Conservation (phyloP, 768 basidiomycete genomes). For the Trametes sanguinea region DNA sequence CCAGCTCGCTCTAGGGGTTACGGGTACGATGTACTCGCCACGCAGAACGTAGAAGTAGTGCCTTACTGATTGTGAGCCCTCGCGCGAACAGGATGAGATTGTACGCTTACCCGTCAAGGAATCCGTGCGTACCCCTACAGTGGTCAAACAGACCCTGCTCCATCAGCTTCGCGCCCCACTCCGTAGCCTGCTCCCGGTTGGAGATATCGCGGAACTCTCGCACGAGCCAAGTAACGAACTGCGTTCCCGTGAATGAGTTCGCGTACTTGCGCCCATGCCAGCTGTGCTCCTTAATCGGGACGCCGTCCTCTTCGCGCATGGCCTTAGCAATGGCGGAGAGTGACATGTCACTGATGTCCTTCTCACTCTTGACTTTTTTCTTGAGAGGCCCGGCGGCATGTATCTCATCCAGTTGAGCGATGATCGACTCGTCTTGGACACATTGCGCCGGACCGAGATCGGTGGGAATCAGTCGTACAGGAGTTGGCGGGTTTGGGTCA, state of each 20-base stretch:
- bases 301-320: conserved; percentile 84
- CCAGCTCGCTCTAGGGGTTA: conserved; percentile 70
- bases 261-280: conserved; percentile 79
- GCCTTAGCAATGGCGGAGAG: conserved; percentile 69
- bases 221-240: conserved; percentile 91
- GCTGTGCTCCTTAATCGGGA: conserved; percentile 79
- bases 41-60: conserved; percentile 89
- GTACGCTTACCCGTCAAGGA: conserved; percentile 76
- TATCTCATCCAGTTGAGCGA: conserved; percentile 80
- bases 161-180: conserved; percentile 75
- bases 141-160: conserved; percentile 89
- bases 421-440: conserved; percentile 75
- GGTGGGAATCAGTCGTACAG: conserved; percentile 79
- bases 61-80: conserved; percentile 39
- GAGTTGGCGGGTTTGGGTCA: conserved; percentile 49
- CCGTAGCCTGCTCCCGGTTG: conserved; percentile 74
- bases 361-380: conserved; percentile 81
- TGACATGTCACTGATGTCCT: conserved; percentile 68
- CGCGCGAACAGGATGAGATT: background rate
- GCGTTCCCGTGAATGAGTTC: conserved; percentile 86
- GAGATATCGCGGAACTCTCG: conserved; percentile 89
- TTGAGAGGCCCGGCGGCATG: conserved; percentile 71
- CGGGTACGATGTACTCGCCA: conserved; percentile 71
- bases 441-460: conserved; percentile 81
- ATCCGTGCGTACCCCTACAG: conserved; percentile 73